phyloP scores from a whole-genome alignment of 495 filamentous ascomycete genomes.

The Poronia punctata region DNA sequence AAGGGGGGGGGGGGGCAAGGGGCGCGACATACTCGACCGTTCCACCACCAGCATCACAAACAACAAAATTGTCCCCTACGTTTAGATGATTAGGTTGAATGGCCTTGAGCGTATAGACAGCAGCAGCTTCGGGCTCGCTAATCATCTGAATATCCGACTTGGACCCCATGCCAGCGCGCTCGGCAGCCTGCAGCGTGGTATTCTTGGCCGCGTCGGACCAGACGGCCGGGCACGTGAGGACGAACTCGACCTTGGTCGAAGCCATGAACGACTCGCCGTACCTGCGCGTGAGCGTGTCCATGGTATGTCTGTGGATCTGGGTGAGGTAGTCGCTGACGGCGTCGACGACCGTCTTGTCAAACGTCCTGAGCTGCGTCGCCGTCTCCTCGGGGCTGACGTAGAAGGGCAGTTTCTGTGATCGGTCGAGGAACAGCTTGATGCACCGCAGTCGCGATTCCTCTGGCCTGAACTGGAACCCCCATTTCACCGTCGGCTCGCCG shows the following conservation, averaged over 20 bases:
- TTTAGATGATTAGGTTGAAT: constrained; percentile 57
- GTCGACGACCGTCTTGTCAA: constrained; percentile 53
- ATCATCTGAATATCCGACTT: constrained; percentile 57
- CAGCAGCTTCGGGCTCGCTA: constrained; percentile 70
- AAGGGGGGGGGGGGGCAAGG: constrained; percentile 15
- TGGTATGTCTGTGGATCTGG: constrained; percentile 64
- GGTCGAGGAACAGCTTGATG: constrained; percentile 75
- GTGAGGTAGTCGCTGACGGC: constrained; percentile 62
- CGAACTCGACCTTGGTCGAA: constrained; percentile 56
- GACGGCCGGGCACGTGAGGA: constrained; percentile 74
- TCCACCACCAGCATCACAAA: constrained; percentile 74
- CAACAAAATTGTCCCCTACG: constrained; percentile 63
- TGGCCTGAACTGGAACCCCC: constrained; percentile 73
- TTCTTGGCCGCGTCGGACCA: constrained; percentile 72
- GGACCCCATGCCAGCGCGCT: constrained; percentile 59
- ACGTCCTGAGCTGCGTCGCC: constrained; percentile 61
- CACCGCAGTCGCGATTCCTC: constrained; percentile 67
- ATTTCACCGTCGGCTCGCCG: constrained; percentile 44
- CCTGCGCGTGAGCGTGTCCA: constrained; percentile 61
- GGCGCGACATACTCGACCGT: constrained; percentile 51
- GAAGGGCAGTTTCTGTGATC: constrained; percentile 66
- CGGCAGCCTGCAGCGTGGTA: constrained; percentile 56
- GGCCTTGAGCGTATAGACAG: constrained; percentile 62
- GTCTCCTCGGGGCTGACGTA: constrained; percentile 71
- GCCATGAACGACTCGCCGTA: constrained; percentile 57